Evolutionary conservation across 768 basidiomycete species (phyloP).

Genomic region (Lactarius sanguifluus): DNA sequence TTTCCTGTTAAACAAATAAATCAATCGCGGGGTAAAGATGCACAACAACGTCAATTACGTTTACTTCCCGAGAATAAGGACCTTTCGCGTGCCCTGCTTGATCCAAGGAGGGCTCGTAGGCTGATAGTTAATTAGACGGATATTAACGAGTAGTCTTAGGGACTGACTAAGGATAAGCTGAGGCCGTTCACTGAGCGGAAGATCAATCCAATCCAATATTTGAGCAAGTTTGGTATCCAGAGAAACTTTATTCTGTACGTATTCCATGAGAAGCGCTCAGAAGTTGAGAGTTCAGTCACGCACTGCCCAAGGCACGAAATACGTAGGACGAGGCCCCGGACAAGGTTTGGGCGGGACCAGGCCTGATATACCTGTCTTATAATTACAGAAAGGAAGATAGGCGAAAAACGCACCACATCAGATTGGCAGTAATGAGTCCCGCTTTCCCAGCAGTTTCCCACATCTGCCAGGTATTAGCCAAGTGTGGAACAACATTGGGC

Average conservation of each 20-base stretch:
- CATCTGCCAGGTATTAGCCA: conserved; percentile 50
- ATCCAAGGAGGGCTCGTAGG: conserved; percentile 83
- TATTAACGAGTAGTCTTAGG: conserved; percentile 19
- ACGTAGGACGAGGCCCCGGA: conserved; percentile 67
- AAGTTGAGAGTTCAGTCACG: conserved; percentile 8
- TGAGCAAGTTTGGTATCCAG: conserved; percentile 71
- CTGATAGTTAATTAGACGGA: conserved; percentile 38
- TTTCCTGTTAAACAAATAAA: conserved; percentile 44
- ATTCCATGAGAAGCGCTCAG: background rate
- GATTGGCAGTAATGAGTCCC: conserved; percentile 73
- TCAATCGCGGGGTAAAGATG: background rate
- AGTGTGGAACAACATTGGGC: background rate
- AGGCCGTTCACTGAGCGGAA: conserved; percentile 68
- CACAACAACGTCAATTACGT: conserved; percentile 46
- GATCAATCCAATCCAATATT: conserved; percentile 79
- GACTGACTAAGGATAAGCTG: conserved; percentile 70
- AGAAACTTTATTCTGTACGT: conserved; percentile 54
- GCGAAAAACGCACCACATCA: conserved; percentile 75
- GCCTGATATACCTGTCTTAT: conserved; percentile 47
- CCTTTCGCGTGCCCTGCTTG: conserved; percentile 79
- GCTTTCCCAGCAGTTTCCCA: conserved; percentile 86
- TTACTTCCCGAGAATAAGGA: conserved; percentile 65
- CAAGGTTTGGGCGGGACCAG: conserved; percentile 72
- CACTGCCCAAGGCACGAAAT: conserved; percentile 79
- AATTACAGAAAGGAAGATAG: background rate